Evolutionary conservation across 345 rosid species (phyloP), one percentile per base, ranked within the genome.

Genomic region (Salix viminalis): DNA sequence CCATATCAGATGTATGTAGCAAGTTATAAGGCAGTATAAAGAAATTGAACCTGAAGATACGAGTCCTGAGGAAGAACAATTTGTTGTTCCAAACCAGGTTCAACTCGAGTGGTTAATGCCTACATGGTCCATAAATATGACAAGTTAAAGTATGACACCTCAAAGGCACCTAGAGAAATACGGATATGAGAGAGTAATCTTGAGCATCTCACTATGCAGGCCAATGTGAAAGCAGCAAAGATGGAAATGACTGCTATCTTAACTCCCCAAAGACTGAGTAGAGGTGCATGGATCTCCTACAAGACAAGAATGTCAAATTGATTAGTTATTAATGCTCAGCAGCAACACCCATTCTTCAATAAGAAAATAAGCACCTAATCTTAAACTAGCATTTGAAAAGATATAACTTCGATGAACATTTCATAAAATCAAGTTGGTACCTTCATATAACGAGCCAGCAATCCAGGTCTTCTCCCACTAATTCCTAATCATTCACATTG

Each of bases 41-140:
- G 73, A 77, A 69, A 66, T 67, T 54, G 65, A 88, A 94, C 98
- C 97, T 95, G 99, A 85, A 95, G 97, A 86, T 95, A 95, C 1
- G 99, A 95, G 82, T 95, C 97, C 60, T 82, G 88, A 16, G 99
- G 99, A 84, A 95, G 99, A 82, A 95, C 99, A 86, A 91, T 91
- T 83, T 91, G 86, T 83, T 95, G 98, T 71, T 95, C 99, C 86
- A 95, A 81, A 83, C 99, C 99, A 78, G 98, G 92, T 83, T 96
- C 92, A 67, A 93, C 83, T 79, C 99, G 87, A 54, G 98, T 91
- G 74, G 92, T 83, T 75, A 96, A 80, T 39, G 99, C 99, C 99
- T 96, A 76, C 46, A 58, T 75, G 54, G 58, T 83, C 73, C 74
- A 73, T 62, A 64, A 70, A 81, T 71, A 75, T 65, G 26, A 71